Conservation (phyloP, 108 stramenopile species). For the Mediolabrus comicus region DNA sequence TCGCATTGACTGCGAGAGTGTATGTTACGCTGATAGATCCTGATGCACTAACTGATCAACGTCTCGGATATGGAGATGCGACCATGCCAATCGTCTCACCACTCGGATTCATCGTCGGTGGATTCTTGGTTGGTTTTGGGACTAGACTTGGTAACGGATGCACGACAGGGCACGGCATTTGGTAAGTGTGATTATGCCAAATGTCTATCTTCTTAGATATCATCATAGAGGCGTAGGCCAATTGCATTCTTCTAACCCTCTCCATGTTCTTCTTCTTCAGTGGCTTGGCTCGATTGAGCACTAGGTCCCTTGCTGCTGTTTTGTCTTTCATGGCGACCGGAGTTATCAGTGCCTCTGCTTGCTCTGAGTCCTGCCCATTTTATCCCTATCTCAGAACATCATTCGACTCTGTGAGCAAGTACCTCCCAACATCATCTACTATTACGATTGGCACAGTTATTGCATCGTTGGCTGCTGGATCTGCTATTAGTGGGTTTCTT, state of each 20-base stretch:
- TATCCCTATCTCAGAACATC: conserved; percentile 23
- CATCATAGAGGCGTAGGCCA: too few relatives aligned
- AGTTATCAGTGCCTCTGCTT: conserved; percentile 34
- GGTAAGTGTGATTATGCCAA: too few relatives aligned
- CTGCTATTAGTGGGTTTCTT: conserved; percentile 12
- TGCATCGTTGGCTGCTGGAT: conserved; percentile 18
- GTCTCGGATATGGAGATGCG: conserved; percentile 10
- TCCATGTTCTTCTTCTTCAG: conserved; percentile 11
- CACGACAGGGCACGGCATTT: conserved; percentile 72
- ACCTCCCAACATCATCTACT: conserved; percentile 11
- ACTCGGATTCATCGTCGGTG: conserved; percentile 54
- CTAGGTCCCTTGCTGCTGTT: conserved; percentile 73
- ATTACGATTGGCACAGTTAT: conserved; percentile 19
- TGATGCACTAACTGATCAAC: conserved; percentile 31
- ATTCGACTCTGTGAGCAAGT: conserved; percentile 7
- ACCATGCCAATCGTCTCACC: conserved; percentile 20
- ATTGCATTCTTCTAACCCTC: too few relatives aligned
- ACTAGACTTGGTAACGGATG: conserved; percentile 75
- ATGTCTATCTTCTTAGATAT: too few relatives aligned
- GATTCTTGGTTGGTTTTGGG: conserved; percentile 76
- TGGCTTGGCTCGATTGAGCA: conserved; percentile 78
- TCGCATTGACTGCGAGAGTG: conserved; percentile 41
- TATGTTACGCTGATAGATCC: conserved; percentile 33
- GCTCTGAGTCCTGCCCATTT: conserved; percentile 39
- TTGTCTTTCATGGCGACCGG: conserved; percentile 76